Percentiles rank a stretch among this genome's conserved stretches.
Evolutionary conservation across 1,284 basidiomycete genomes (phyloP).

Genomic region (Ustilago sp.): DNA sequence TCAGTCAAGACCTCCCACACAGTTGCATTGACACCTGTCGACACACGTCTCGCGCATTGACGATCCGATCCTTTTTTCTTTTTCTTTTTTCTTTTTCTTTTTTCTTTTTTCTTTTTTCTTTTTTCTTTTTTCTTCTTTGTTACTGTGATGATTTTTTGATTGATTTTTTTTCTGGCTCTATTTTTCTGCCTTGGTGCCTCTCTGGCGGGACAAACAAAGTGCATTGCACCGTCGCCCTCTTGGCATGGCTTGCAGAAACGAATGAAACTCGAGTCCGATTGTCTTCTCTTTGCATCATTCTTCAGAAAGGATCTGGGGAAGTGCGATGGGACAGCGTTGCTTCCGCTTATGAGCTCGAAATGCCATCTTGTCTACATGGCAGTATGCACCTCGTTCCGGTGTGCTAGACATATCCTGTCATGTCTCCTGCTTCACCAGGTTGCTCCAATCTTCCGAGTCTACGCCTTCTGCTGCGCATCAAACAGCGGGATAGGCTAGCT

Average conservation of each 20-base stretch:
- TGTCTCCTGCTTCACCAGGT: neutral
- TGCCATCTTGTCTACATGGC: constrained; percentile 18
- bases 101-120: too few relatives aligned
- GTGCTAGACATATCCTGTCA: neutral
- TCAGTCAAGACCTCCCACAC: constrained; percentile 6
- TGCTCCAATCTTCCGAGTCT: neutral
- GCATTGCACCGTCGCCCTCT: neutral
- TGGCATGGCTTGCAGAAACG: constrained; percentile 3
- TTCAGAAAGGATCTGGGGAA: constrained; percentile 14
- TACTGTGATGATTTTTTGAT: neutral
- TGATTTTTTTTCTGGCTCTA: neutral
- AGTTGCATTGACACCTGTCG: constrained; percentile 19
- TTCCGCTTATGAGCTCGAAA: constrained; percentile 37
- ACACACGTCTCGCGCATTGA: constrained; percentile 18
- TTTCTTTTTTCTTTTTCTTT: too few relatives aligned
- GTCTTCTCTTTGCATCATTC: neutral
- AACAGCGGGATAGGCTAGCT: neutral
- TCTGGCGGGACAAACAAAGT: constrained; percentile 32
- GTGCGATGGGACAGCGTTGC: constrained; percentile 8
- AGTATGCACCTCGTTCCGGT: neutral
- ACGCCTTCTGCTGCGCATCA: neutral
- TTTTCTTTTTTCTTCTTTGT: neutral
- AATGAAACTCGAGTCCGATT: constrained; percentile 34
- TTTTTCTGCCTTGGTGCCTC: neutral
- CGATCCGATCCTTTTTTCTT: neutral